These are phyloP conservation scores for Pneumocystis canis DNA, from an alignment of 1,139 yeast species.

Conservation along the genomic window DNA sequence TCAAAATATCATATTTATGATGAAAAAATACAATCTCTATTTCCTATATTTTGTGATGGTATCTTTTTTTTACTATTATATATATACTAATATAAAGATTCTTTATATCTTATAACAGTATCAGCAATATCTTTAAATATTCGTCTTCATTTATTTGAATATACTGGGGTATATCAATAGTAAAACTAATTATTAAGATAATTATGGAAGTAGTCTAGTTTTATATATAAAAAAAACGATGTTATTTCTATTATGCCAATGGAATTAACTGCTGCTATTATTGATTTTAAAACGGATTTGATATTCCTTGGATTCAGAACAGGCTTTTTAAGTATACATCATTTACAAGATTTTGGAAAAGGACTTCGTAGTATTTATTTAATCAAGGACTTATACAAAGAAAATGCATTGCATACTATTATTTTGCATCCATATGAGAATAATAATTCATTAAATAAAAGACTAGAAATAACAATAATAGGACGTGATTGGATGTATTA, in stretches of 20 bases:
- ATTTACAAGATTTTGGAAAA: neutral
- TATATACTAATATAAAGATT: neutral
- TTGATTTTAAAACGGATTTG: neutral
- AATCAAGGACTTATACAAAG: neutral
- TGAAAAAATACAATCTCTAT: neutral
- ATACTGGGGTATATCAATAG: neutral
- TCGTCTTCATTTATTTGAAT: neutral
- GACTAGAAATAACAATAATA: neutral
- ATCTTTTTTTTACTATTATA: neutral
- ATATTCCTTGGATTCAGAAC: neutral
- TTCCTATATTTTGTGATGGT: neutral
- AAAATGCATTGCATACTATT: neutral
- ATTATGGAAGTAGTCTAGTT: neutral
- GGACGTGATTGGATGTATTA: neutral
- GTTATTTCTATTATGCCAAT: neutral
- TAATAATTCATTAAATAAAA: neutral
- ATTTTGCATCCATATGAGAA: neutral
- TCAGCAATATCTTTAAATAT: neutral
- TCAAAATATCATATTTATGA: neutral
- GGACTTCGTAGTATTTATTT: neutral
- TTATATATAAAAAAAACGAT: neutral
- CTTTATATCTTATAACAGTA: neutral
- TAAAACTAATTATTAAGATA: neutral
- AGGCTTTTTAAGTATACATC: neutral
- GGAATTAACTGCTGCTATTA: neutral